Base-by-base conservation (phyloP, 495 filamentous ascomycete species). In the Hypoxylon intermedium region DNA sequence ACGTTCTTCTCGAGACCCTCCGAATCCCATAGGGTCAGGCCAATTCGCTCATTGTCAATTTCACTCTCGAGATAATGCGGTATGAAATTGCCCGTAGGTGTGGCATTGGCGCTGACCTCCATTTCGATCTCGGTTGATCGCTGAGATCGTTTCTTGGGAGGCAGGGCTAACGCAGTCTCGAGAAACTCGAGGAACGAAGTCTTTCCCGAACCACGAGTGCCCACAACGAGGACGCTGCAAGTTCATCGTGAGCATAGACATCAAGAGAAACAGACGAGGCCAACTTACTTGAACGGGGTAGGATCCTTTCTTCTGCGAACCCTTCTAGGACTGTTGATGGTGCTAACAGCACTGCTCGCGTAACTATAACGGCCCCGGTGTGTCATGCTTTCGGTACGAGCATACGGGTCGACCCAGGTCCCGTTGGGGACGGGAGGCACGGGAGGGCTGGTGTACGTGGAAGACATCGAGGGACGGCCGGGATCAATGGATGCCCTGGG, bases 181-280 rank as follows among this genome's bases (percentile, higher is more conserved):
- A 98, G 88, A 75, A 98, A 98, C 65, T 96, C 90, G 74, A 98
- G 87, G 78, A 98, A 97, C 18, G 91, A 95, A 9, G 92, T 95
- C 79, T 98, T 98, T 68, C 94, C 94, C 12, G 89, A 93, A 69
- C 89, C 91, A 52, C 87, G 85, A 40, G 92, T 87, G 37, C 94
- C 94, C 61, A 98, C 83, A 49, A 98, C 88, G 52, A 98, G 85
- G 55, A 98, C 85, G 72, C 94, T 98, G 48, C n/a, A 23, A 21
- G 57, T 50, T 43, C 36, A 52, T 48, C 19, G 24, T 64, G 6
- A 67, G 52, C n/a, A 31, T 49, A 20, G n/a, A 28, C 20, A 26
- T 1, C 34, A 38, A 38, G 3, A 23, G 28, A 58, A 19, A 24
- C 18, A 55, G 9, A 45, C 2, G 54, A 9, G 45, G 34, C 6